Evolutionary conservation across 176 grass and related monocot species (phyloP).

Genomic region (Rhipidocladum racemiflorum): DNA sequence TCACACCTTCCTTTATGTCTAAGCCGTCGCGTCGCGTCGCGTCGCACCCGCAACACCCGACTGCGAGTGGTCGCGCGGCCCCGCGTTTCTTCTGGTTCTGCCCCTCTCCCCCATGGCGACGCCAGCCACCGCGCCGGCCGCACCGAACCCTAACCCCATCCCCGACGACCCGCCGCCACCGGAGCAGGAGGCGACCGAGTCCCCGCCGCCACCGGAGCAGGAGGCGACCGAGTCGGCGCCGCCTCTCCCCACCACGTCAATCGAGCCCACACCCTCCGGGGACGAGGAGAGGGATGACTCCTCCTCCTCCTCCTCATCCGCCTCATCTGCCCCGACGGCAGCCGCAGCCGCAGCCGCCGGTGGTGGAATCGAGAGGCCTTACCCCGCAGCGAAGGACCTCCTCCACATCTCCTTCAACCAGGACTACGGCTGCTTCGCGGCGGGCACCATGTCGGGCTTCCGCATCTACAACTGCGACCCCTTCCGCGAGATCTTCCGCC

Average conservation of each 20-base stretch:
- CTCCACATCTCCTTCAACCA: conserved; percentile 97
- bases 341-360: not conserved
- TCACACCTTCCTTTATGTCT: too few species aligned
- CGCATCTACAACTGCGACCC: conserved; percentile 99
- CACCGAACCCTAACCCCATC: conserved; percentile 44
- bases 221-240: not conserved
- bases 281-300: conserved; percentile 30
- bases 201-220: not conserved
- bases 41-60: not conserved
- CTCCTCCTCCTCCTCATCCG: conserved; percentile 14
- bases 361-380: not conserved
- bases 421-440: conserved; percentile 96
- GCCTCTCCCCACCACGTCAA: conserved; percentile 12
- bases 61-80: not conserved
- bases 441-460: conserved; percentile 80
- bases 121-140: not conserved
- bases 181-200: too few species aligned
- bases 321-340: not conserved
- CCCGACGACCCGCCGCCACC: not conserved
- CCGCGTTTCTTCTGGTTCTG: not conserved
- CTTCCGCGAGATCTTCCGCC: conserved; percentile 92
- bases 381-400: conserved; percentile 41
- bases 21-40: too few species aligned
- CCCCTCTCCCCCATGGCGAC: conserved; percentile 38
- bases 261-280: conserved; percentile 43